phyloP scores from a whole-genome alignment of 495 filamentous ascomycete genomes.

The Talaromyces liani region DNA sequence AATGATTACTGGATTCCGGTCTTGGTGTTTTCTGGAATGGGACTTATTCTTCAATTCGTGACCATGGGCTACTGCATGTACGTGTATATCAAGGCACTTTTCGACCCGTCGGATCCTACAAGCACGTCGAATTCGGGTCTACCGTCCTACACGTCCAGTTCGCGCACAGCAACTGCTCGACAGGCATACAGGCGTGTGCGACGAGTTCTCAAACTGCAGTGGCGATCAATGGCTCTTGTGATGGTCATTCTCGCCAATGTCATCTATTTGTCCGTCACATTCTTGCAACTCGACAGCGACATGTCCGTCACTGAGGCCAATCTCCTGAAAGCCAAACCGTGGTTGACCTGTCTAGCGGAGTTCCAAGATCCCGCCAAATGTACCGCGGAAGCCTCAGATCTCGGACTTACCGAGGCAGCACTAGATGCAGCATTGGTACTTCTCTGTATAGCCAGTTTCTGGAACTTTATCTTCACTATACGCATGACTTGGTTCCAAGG shows the following conservation, averaged over 20 bases:
- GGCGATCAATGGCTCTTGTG: constrained; percentile 83
- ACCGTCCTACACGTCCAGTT: constrained; percentile 71
- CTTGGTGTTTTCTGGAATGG: constrained; percentile 66
- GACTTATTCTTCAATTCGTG: constrained; percentile 71
- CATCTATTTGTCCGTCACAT: constrained; percentile 84
- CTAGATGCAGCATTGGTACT: constrained; percentile 76
- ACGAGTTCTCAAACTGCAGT: constrained; percentile 86
- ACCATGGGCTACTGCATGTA: constrained; percentile 93
- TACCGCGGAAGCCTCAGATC: constrained; percentile 38
- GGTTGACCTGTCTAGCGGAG: constrained; percentile 62
- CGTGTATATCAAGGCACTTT: constrained; percentile 78
- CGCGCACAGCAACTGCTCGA: constrained; percentile 74
- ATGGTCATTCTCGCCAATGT: constrained; percentile 82
- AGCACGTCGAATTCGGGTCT: constrained; percentile 64
- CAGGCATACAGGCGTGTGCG: constrained; percentile 82
- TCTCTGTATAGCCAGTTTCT: constrained; percentile 77
- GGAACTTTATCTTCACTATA: constrained; percentile 72
- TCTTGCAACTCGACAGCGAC: constrained; percentile 74
- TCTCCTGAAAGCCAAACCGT: constrained; percentile 46
- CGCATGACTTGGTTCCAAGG: constrained; percentile 76
- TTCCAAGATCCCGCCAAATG: constrained; percentile 60
- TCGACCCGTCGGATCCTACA: constrained; percentile 56
- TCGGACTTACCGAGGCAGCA: constrained; percentile 61
- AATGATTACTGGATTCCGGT: constrained; percentile 88
- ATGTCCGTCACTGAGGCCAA: constrained; percentile 48